Evolutionary conservation across 2,329 filamentous ascomycete genomes (phyloP), one percentile per base, ranked within the genome.

Genomic region (Trichothecium roseum): DNA sequence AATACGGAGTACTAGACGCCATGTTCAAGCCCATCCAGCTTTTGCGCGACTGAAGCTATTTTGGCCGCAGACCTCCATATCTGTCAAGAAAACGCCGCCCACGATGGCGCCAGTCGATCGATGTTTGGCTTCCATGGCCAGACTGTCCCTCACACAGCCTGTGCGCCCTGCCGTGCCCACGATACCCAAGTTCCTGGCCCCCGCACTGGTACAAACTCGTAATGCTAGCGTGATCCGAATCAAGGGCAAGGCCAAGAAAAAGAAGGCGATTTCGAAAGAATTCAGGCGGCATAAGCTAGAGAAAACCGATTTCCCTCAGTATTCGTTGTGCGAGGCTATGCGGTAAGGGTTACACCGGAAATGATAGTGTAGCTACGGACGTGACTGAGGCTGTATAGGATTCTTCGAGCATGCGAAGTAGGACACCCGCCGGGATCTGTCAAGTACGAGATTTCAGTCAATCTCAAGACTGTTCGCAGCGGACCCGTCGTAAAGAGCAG

Each of bases 361-460:
- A 10, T 6, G 10, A 24, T 6, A 24, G 20, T 10, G 10, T 24
- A 10, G 20, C 20, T 8, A 14, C 9, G 17, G 18, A 22, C 7
- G 27, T 4, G 12, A 31, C 36, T 38, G 30, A 38, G 26, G 10
- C 27, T 18, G 9, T 14, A 22, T 18, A 39, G 37, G 9, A 28
- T 94, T 56, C 76, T 98, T 45, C 84, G 86, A 51, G 89, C 91
- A 32, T 79, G 82, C 52, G 91, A 98, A 72, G 88, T 95, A 48
- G 89, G 91, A 52, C 76, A 76, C 36, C 73, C 80, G 33, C 81
- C 84, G 3, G 69, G 72, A 3, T 66, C 69, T 9, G 68, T 78
- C 46, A 96, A 95, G 59, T 98, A 98, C 66, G 91, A 96, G 57
- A 51, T 96, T 34, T 74, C 84, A 50, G 65, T 98, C 48, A 87